These are phyloP conservation scores for Cladosporium austrohemisphaericum DNA, from an alignment of 2,329 filamentous ascomycete genomes.

Conservation along the genomic window DNA sequence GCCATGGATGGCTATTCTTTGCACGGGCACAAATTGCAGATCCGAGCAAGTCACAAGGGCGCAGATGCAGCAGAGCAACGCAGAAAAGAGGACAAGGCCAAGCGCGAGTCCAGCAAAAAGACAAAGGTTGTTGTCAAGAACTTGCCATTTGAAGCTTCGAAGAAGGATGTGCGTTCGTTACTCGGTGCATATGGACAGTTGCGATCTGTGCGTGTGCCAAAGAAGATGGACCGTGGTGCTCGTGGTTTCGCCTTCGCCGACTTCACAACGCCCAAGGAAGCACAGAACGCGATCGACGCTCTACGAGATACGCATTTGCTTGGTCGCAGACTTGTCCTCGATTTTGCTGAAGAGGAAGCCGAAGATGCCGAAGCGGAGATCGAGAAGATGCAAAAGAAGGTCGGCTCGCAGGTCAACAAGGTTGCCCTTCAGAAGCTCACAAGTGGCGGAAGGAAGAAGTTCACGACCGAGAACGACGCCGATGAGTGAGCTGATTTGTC, in stretches of 20 bases:
- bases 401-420: slow-evolving; percentile 84
- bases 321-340: slow-evolving; percentile 81
- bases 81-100: slow-evolving; percentile 74
- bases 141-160: slow-evolving; percentile 89
- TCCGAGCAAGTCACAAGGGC: slow-evolving; percentile 83
- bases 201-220: slow-evolving; percentile 85
- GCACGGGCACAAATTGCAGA: slow-evolving; percentile 79
- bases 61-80: slow-evolving; percentile 84
- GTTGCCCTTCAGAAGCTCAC: slow-evolving; percentile 86
- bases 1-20: slow-evolving; percentile 86
- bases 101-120: slow-evolving; percentile 69
- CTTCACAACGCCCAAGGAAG: slow-evolving; percentile 87
- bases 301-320: slow-evolving; percentile 90
- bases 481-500: slow-evolving; percentile 14
- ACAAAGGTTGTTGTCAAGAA: slow-evolving; percentile 99
- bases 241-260: slow-evolving; percentile 97
- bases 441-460: slow-evolving; percentile 77
- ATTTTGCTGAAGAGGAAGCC: slow-evolving; percentile 84
- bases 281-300: slow-evolving; percentile 83
- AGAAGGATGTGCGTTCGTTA: slow-evolving; percentile 83
- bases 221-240: slow-evolving; percentile 85
- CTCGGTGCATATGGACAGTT: slow-evolving; percentile 90
- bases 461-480: slow-evolving; percentile 49
- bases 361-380: slow-evolving; percentile 95
- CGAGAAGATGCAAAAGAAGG: slow-evolving; percentile 94